These are phyloP conservation scores for Candida labiduridarum DNA, from an alignment of 1,139 yeast species.

Conservation along the genomic window DNA sequence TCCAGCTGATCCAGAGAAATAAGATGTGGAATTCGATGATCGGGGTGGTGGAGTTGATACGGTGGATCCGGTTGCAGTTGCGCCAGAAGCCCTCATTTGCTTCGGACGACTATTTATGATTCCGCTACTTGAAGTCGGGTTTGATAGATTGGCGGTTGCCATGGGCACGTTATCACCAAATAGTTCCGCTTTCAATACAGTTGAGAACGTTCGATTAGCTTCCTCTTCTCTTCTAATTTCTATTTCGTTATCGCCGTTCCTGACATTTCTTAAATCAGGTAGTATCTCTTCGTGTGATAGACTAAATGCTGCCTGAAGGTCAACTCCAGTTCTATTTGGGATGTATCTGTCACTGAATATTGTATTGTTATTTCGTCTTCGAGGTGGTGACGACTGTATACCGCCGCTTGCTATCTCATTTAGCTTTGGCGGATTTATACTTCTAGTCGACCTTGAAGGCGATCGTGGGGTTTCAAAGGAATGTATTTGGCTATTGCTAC, in stretches of 20 bases:
- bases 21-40: slow-evolving; percentile 10
- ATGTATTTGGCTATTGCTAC: slow-evolving; percentile 3
- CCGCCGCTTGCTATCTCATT: slow-evolving; percentile 27
- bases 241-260: slow-evolving; percentile 55
- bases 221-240: slow-evolving; percentile 74
- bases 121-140: slow-evolving; percentile 3
- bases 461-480: slow-evolving; percentile 41
- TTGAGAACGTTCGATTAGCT: slow-evolving; percentile 84
- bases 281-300: slow-evolving; percentile 51
- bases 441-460: slow-evolving; percentile 43
- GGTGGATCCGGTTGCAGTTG: not conserved
- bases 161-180: slow-evolving; percentile 84
- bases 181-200: slow-evolving; percentile 83
- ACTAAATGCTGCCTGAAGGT: slow-evolving; percentile 85
- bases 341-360: slow-evolving; percentile 82
- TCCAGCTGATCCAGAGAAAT: slow-evolving; percentile 10
- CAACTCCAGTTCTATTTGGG: slow-evolving; percentile 83
- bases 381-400: slow-evolving; percentile 45
- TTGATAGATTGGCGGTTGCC: slow-evolving; percentile 42
- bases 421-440: slow-evolving; percentile 35
- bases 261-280: slow-evolving; percentile 36
- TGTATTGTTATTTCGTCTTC: slow-evolving; percentile 41
- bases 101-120: slow-evolving; percentile 10
- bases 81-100: slow-evolving; percentile 3
- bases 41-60: slow-evolving; percentile 12